phyloP scores from a whole-genome alignment of 106 monocot genomes.

The Hemerocallis citrina region DNA sequence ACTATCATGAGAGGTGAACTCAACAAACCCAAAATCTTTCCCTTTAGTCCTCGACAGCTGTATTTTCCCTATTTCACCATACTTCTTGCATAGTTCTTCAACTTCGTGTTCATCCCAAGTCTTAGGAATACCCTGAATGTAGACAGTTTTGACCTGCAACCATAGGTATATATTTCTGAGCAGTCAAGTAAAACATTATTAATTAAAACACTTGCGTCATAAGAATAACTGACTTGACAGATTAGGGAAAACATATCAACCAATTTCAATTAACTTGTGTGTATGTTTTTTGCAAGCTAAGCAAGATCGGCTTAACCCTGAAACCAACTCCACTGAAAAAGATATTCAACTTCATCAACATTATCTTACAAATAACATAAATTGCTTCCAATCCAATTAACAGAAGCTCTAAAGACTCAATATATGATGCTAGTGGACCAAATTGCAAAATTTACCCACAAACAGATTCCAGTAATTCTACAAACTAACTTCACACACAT shows the following conservation, averaged over 20 bases:
- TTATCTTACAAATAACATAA: background rate
- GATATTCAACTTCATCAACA: background rate
- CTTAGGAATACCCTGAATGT: constrained; percentile 36
- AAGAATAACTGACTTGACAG: background rate
- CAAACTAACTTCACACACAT: too few relatives aligned
- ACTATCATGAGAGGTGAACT: constrained; percentile 44
- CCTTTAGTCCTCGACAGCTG: constrained; percentile 32
- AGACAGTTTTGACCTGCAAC: constrained; percentile 49
- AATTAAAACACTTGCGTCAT: background rate
- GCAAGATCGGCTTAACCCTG: background rate
- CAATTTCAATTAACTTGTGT: too few relatives aligned
- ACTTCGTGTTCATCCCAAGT: constrained; percentile 64
- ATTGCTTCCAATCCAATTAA: background rate
- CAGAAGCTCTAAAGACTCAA: background rate
- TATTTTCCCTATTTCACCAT: constrained; percentile 45
- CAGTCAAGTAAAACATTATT: background rate
- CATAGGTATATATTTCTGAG: background rate
- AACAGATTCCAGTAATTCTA: too few relatives aligned
- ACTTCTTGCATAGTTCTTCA: constrained; percentile 37
- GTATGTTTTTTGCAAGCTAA: background rate
- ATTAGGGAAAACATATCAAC: background rate
- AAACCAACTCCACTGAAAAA: background rate
- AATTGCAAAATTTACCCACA: too few relatives aligned
- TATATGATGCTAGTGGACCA: background rate
- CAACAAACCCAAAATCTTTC: constrained; percentile 64